Base-by-base conservation (phyloP, 1,139 yeast genomes). In the Debaryomyces robertsiae region DNA sequence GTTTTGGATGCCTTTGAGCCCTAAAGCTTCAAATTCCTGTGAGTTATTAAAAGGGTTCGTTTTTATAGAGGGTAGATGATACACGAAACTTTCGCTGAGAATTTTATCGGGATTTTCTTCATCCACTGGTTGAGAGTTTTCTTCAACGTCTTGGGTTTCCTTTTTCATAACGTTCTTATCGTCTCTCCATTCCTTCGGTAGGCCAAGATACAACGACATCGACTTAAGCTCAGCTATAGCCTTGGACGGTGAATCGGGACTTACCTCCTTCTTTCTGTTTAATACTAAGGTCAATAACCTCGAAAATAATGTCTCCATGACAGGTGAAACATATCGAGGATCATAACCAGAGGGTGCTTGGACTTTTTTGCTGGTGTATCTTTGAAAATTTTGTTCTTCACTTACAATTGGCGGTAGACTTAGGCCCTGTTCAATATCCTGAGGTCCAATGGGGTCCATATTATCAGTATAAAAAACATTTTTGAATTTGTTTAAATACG, bases 351-450 rank as follows among this genome's bases (percentile, higher is more conserved):
- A n/a, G 5, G 27, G 16, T 7, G 10, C 30, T 18, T 23, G 17
- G 14, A 6, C 7, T 4, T 11, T 1, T 19, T 18, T 30, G 11
- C 18, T 7, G 15, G 27, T 24, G 9, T 19, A 23, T 4, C 14
- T n/a, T 5, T 19, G 14, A 28, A 18, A 4, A n/a, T 25, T 13
- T 4, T 17, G 25, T 9, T 19, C 30, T 9, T 3, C 22, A 30
- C 35, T 38, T 40, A 15, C 52, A 42, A 41, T 35, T 40, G 60
- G 57, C 9, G 64, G 61, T 28, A 77, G 54, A 19, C 75, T 65
- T 31, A 78, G 57, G 1, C 82, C 83, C 16, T 60, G 55, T 49
- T 78, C 82, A 25, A 79, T 61, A 48, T 75, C 79, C 44, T 70
- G 75, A 9, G 82, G 81, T 1, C 69, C 65, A 3, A 35, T n/a